Evolutionary conservation across 805 yeast genomes (phyloP), one percentile per base, ranked within the genome.

Genomic region (Ogataea henricii): DNA sequence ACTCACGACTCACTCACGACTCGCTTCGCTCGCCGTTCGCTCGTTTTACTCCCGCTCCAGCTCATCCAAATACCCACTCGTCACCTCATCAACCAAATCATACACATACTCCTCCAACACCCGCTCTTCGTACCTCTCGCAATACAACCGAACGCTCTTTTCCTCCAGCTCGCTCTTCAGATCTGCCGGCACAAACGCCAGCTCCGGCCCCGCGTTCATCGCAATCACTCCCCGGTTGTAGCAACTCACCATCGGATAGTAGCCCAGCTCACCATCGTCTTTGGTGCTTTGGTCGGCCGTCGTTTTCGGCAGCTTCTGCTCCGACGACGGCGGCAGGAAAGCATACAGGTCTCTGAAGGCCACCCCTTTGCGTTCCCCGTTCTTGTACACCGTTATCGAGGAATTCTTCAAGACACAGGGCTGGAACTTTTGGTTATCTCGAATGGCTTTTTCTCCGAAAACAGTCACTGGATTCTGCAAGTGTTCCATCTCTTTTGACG

Each of bases 231-330:
- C 98, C 2, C 85, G 85, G 54, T 81, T 81, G 62, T 81, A 94
- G 21, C 86, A 87, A 46, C 96, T 87, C 27, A 89, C 74, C 71
- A 90, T 88, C 1, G 99, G 98, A 67, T 83, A 94, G 63, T 94
- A 94, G 0, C 98, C 99, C 46, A 89, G 68, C 36, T 81, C 71
- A 0, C 96, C 96, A 62, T 94, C 97, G 63, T 94, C 95, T 12
- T 58, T 79, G 59, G 62, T 73, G 56, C 59, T 51, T 45, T 45
- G 43, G 16, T 50, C 45, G 8, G 48, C 47, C 23, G 30, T 33
- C 29, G 29, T 51, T 14, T 54, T 45, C 51, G 69, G 68, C 46
- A 69, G 69, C 38, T 69, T 70, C 38, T 77, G 66, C 51, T 79
- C 83, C 34, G 91, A 79, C 47, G 83, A 74, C 2, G 96, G 91